Evolutionary conservation across 1,284 basidiomycete genomes (phyloP).

Genomic region (Rhodotorula sp.): DNA sequence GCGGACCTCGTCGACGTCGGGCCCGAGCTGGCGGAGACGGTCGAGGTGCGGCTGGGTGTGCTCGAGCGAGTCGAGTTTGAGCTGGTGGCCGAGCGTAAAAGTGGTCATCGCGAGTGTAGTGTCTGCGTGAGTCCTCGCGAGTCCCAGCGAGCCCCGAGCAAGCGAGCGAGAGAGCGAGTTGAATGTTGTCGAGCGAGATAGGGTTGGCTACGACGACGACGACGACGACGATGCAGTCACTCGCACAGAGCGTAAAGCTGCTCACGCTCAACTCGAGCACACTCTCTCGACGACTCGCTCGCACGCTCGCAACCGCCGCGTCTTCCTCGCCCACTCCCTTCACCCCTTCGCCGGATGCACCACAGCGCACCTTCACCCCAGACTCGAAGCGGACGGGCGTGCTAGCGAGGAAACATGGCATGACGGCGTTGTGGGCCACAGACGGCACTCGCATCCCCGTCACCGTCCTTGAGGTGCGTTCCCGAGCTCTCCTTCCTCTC

Average conservation of each 20-base stretch:
- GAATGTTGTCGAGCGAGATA: not conserved
- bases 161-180: not conserved
- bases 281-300: slow-evolving; percentile 4
- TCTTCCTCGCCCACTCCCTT: not conserved
- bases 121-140: not conserved
- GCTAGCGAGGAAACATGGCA: slow-evolving; percentile 91
- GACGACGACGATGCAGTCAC: slow-evolving; percentile 16
- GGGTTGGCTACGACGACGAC: not conserved
- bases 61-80: slow-evolving; percentile 76
- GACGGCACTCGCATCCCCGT: slow-evolving; percentile 84
- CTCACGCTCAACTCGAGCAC: not conserved
- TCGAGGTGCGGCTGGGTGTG: slow-evolving; percentile 79
- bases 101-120: slow-evolving; percentile 47
- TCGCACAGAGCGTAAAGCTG: not conserved
- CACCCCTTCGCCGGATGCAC: not conserved
- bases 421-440: slow-evolving; percentile 90
- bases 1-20: slow-evolving; percentile 73
- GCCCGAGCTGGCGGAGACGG: slow-evolving; percentile 61
- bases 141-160: no score
- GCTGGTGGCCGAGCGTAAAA: slow-evolving; percentile 68
- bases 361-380: slow-evolving; percentile 65
- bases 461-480: slow-evolving; percentile 84
- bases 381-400: slow-evolving; percentile 86
- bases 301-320: slow-evolving; percentile 21
- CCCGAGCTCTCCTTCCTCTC: slow-evolving; percentile 15